Evolutionary conservation across 495 filamentous ascomycete species (phyloP).

Genomic region (Penicillium herquei): DNA sequence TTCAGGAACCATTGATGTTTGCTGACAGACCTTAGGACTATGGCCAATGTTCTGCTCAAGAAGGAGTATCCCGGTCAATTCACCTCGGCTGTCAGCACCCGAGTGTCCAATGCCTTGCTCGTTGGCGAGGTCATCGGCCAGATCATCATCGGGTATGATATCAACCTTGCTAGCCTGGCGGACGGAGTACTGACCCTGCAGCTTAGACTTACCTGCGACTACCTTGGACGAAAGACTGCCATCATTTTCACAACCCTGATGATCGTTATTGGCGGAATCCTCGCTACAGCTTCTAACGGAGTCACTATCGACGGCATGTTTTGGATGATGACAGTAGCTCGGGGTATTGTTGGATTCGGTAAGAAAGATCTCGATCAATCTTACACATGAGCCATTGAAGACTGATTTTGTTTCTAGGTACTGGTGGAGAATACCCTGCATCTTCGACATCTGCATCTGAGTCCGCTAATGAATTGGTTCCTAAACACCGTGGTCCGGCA

Average conservation of each 20-base stretch:
- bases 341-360: slow-evolving; percentile 54
- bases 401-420: slow-evolving; percentile 9
- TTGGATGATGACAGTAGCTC: slow-evolving; percentile 55
- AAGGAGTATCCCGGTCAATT: slow-evolving; percentile 47
- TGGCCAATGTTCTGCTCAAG: slow-evolving; percentile 51
- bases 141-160: slow-evolving; percentile 41
- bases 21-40: slow-evolving; percentile 32
- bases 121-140: slow-evolving; percentile 55
- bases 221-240: slow-evolving; percentile 51
- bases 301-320: slow-evolving; percentile 45
- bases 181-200: not conserved
- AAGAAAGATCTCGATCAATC: slow-evolving; percentile 11
- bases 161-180: not conserved
- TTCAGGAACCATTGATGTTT: not conserved
- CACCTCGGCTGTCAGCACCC: slow-evolving; percentile 43
- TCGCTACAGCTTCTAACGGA: slow-evolving; percentile 50
- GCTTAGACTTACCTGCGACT: slow-evolving; percentile 47
- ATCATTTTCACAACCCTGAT: slow-evolving; percentile 51
- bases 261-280: slow-evolving; percentile 51
- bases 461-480: slow-evolving; percentile 44
- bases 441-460: slow-evolving; percentile 44
- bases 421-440: slow-evolving; percentile 49
- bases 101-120: slow-evolving; percentile 53
- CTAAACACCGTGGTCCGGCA: slow-evolving; percentile 45
- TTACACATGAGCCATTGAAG: not conserved